phyloP scores from a whole-genome alignment of 352 stramenopile genomes.

The Globisporangium mamillatum region DNA sequence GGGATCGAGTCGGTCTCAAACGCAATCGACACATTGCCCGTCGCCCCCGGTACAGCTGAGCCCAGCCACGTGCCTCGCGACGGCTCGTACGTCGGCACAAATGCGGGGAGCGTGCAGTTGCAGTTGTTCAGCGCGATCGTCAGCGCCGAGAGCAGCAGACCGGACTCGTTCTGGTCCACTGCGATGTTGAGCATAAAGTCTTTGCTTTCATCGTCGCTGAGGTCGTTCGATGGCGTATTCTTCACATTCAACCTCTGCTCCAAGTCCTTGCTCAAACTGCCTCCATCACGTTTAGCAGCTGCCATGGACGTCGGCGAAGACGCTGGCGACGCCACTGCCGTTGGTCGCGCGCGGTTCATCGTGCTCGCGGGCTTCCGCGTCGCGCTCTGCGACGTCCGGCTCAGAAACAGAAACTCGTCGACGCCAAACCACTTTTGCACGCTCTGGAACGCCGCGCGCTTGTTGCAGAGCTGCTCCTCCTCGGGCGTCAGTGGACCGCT shows the following conservation, averaged over 20 bases:
- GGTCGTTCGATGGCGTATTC: neutral
- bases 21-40: constrained; percentile 66
- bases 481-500: constrained; percentile 17
- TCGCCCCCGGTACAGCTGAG: constrained; percentile 60
- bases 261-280: neutral
- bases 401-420: constrained; percentile 67
- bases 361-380: constrained; percentile 16
- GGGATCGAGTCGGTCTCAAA: constrained; percentile 78
- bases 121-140: constrained; percentile 75
- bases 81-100: constrained; percentile 60
- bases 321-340: neutral
- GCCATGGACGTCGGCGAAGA: neutral
- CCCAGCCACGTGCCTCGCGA: constrained; percentile 64
- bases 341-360: constrained; percentile 9
- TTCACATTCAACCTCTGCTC: constrained; percentile 7
- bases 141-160: constrained; percentile 64
- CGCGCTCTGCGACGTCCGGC: constrained; percentile 27
- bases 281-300: neutral
- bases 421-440: constrained; percentile 70
- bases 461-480: constrained; percentile 23
- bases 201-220: constrained; percentile 15
- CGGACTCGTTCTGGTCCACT: constrained; percentile 64
- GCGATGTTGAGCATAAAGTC: constrained; percentile 35
- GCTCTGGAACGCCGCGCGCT: constrained; percentile 31
- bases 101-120: constrained; percentile 79